Evolutionary conservation across 306 rosid species (phyloP), one percentile per base, ranked within the genome.

Genomic region (Crotalaria pallida): DNA sequence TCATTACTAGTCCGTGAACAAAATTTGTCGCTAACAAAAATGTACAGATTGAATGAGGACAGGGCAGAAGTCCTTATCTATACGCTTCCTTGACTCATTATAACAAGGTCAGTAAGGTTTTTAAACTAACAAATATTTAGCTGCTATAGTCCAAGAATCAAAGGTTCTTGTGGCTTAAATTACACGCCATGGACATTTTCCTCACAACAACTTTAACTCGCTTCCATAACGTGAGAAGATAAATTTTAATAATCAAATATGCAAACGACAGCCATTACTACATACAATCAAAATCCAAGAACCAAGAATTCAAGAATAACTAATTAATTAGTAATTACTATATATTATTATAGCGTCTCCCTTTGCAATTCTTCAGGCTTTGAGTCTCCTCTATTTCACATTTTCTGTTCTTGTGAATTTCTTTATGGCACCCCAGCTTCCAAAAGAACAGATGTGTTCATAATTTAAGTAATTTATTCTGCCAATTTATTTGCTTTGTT

Each of bases 401-500:
- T 33, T 7, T 18, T 45, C 29, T 11, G 16, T 10, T 55, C 19
- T 10, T 12, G 38, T 33, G 72, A 29, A 31, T 51, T 34, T 19
- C 53, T 22, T 44, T n/a, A n/a, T 69, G 50, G 59, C 41, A 31
- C 43, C 43, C 7, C 44, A 49, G 13, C 16, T n/a, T 18, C 26
- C 41, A 52, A 52, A 51, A 53, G 13, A 38, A 29, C 63, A 15
- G 15, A 45, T 24, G 50, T 77, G 22, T 47, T 61, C 38, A 33
- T 16, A 40, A 33, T 38, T 40, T 13, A 53, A 63, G 52, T 60
- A 69, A 50, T 29, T 60, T 69, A 75, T 70, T 77, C 47, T 66
- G 58, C 62, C 29, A 65, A 53, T 67, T 81, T 78, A 70, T 77
- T 72, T 73, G 50, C 40, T 72, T 72, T 80, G 80, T 81, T 49